Evolutionary conservation across 2,329 filamentous ascomycete species (phyloP).

Genomic region (Cercospora nicotianae): DNA sequence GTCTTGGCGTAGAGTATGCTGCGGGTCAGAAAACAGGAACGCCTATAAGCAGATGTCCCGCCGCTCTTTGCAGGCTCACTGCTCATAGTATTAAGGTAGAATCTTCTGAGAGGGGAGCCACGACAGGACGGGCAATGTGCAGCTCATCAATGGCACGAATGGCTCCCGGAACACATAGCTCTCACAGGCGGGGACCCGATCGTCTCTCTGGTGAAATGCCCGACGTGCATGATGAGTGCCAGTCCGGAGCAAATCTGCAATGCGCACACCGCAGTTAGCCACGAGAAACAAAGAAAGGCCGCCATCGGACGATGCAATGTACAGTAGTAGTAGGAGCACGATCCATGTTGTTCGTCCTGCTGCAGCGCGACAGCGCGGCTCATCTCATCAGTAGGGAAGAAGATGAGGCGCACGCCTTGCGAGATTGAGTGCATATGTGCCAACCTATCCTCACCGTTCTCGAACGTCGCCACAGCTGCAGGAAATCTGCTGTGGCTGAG

Average conservation of each 20-base stretch:
- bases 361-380: not conserved
- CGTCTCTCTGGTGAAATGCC: not conserved
- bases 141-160: not conserved
- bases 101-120: not conserved
- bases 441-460: not conserved
- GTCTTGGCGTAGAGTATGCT: not conserved
- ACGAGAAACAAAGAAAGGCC: not conserved
- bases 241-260: not conserved
- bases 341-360: not conserved
- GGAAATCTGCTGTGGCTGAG: not conserved
- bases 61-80: not conserved
- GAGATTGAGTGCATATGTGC: not conserved
- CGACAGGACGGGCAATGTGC: not conserved
- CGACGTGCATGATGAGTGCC: not conserved
- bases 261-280: not conserved
- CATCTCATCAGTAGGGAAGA: not conserved
- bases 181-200: conserved; percentile 1
- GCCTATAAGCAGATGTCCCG: not conserved
- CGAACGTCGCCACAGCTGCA: not conserved
- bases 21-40: not conserved
- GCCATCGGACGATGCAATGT: conserved; percentile 1
- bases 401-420: not conserved
- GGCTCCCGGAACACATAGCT: not conserved
- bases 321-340: not conserved
- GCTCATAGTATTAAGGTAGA: not conserved